Percentiles rank a stretch among this genome's conserved stretches.
Evolutionary conservation across 148 eudicot species (phyloP).

Genomic region (Polygonum aviculare): DNA sequence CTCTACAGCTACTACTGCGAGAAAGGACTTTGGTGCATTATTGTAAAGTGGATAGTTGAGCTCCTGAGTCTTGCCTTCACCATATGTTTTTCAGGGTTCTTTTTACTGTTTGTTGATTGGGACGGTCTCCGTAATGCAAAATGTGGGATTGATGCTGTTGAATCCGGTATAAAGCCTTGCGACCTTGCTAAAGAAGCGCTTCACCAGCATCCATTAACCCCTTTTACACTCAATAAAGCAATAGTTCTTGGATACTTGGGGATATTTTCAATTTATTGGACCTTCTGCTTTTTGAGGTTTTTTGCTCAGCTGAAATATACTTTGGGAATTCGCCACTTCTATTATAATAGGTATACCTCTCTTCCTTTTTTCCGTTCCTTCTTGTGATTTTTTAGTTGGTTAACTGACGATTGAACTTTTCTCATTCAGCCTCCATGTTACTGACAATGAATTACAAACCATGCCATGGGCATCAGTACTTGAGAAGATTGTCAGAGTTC

Average conservation of each 20-base stretch:
- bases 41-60: conserved; percentile 93
- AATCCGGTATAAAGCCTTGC: conserved; percentile 76
- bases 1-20: conserved; percentile 88
- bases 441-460: conserved; percentile 83
- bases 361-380: not conserved
- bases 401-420: not conserved
- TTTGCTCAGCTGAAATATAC: conserved; percentile 80
- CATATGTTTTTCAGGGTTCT: conserved; percentile 91
- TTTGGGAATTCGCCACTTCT: conserved; percentile 70
- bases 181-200: conserved; percentile 87
- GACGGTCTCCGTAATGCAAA: conserved; percentile 88
- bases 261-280: conserved; percentile 70
- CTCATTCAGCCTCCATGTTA: conserved; percentile 72
- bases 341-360: conserved; percentile 52
- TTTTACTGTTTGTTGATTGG: conserved; percentile 90
- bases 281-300: conserved; percentile 79
- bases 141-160: conserved; percentile 96
- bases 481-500: conserved; percentile 73
- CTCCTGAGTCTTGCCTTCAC: conserved; percentile 82
- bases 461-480: conserved; percentile 86
- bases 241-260: conserved; percentile 82
- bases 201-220: conserved; percentile 77
- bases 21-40: conserved; percentile 98
- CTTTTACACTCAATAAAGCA: conserved; percentile 64
- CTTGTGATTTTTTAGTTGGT: not conserved